Percentiles rank a stretch among this genome's conserved stretches.
Conservation (phyloP, 306 rosid species). For the Prinsepia uniflora region DNA sequence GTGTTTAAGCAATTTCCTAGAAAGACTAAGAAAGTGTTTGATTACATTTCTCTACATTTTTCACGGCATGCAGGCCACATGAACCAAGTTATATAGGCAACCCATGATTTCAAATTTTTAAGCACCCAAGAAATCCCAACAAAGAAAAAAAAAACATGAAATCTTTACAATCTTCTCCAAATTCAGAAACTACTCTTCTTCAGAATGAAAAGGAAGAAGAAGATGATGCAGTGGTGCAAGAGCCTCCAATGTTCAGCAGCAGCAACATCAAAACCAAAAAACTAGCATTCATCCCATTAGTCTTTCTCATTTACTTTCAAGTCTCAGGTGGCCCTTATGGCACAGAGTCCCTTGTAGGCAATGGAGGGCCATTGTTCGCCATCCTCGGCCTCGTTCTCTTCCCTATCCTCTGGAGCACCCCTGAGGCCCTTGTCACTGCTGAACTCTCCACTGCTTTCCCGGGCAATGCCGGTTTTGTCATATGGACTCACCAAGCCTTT, state of each 20-base stretch:
- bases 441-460: constrained; percentile 63
- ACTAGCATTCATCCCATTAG: constrained; percentile 46
- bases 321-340: constrained; percentile 84
- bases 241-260: not conserved
- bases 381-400: constrained; percentile 49
- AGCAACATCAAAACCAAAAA: constrained; percentile 23
- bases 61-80: not conserved
- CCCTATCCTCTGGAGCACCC: constrained; percentile 66
- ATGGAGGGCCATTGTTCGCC: constrained; percentile 54
- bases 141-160: constrained; percentile 10
- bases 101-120: not conserved
- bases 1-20: constrained; percentile 23
- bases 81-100: constrained; percentile 9
- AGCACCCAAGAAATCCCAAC: constrained; percentile 3
- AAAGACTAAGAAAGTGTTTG: constrained; percentile 12
- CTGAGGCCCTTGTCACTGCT: constrained; percentile 72
- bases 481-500: constrained; percentile 68
- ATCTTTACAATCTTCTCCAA: constrained; percentile 9
- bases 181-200: constrained; percentile 10
- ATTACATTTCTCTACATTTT: not conserved
- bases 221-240: not conserved
- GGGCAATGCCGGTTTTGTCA: constrained; percentile 67
- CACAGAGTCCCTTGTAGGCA: constrained; percentile 49
- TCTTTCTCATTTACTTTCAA: constrained; percentile 64
- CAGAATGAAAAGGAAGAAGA: constrained; percentile 6